Evolutionary conservation across 305 asterid genomes (phyloP).

Genomic region (Galium porrigens): DNA sequence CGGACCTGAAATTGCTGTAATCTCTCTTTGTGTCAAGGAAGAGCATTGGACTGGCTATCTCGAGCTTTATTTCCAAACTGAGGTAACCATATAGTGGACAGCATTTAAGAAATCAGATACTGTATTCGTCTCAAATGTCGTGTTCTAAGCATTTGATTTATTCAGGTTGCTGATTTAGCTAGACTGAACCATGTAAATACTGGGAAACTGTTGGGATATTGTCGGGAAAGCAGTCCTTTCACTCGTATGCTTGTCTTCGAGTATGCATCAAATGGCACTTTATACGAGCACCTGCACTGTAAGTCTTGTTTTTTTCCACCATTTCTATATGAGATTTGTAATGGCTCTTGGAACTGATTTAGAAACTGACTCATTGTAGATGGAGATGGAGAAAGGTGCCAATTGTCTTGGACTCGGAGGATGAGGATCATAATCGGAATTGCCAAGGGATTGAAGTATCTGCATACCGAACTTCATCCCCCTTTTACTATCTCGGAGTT

Average conservation of each 20-base stretch:
- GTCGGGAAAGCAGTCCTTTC: constrained; percentile 70
- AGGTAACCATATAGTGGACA: constrained; percentile 27
- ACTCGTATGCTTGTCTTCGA: constrained; percentile 89
- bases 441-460: constrained; percentile 67
- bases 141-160: neutral
- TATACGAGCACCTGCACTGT: constrained; percentile 89
- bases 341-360: constrained; percentile 4
- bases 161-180: constrained; percentile 81
- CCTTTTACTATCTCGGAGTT: constrained; percentile 78
- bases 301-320: constrained; percentile 14
- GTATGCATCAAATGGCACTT: constrained; percentile 88
- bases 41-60: constrained; percentile 82
- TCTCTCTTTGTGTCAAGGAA: constrained; percentile 70
- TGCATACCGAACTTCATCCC: constrained; percentile 70
- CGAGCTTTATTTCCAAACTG: constrained; percentile 83
- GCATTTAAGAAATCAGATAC: neutral
- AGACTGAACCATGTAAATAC: constrained; percentile 57
- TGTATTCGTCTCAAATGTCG: neutral
- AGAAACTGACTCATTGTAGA: constrained; percentile 20
- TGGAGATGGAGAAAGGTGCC: constrained; percentile 87
- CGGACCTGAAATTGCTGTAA: constrained; percentile 83
- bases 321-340: neutral
- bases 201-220: constrained; percentile 73
- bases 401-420: constrained; percentile 82
- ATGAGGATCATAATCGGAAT: constrained; percentile 81